These are phyloP conservation scores for Saccharomycopsis oosterbeekiorum DNA, from an alignment of 805 yeast species.

Conservation along the genomic window DNA sequence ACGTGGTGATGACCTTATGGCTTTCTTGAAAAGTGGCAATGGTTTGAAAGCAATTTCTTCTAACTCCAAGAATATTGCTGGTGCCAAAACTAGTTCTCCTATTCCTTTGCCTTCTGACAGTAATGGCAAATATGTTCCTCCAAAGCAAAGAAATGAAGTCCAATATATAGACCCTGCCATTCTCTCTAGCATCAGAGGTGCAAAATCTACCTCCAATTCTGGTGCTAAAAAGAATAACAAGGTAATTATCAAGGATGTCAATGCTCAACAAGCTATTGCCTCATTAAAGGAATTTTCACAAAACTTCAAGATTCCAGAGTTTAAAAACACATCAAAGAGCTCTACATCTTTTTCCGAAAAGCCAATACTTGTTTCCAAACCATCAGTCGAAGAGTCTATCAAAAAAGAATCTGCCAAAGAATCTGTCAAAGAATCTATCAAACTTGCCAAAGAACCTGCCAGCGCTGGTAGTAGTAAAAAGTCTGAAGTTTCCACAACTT, in stretches of 20 bases:
- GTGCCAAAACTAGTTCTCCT: neutral
- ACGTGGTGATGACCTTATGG: constrained; percentile 41
- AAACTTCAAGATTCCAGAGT: constrained; percentile 61
- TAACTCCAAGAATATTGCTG: neutral
- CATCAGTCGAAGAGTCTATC: neutral
- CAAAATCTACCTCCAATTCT: neutral
- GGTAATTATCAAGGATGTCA: constrained; percentile 21
- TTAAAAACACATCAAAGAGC: neutral
- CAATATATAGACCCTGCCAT: constrained; percentile 54
- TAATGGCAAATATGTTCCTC: constrained; percentile 43
- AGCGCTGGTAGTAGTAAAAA: constrained; percentile 16
- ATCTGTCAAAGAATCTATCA: neutral
- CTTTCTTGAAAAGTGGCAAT: constrained; percentile 28
- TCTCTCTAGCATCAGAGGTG: constrained; percentile 32
- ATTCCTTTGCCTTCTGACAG: constrained; percentile 10
- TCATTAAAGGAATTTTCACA: constrained; percentile 71
- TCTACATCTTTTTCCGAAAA: neutral
- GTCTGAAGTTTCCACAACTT: constrained; percentile 11
- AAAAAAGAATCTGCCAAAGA: neutral
- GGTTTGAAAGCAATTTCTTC: neutral
- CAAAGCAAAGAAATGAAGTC: constrained; percentile 42
- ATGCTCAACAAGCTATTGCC: constrained; percentile 54
- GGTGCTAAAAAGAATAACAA: neutral
- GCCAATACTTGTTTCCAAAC: neutral
- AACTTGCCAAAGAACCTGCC: constrained; percentile 18